Conservation (phyloP, 2,329 filamentous ascomycete species). For the Arthrinium phaeospermum region DNA sequence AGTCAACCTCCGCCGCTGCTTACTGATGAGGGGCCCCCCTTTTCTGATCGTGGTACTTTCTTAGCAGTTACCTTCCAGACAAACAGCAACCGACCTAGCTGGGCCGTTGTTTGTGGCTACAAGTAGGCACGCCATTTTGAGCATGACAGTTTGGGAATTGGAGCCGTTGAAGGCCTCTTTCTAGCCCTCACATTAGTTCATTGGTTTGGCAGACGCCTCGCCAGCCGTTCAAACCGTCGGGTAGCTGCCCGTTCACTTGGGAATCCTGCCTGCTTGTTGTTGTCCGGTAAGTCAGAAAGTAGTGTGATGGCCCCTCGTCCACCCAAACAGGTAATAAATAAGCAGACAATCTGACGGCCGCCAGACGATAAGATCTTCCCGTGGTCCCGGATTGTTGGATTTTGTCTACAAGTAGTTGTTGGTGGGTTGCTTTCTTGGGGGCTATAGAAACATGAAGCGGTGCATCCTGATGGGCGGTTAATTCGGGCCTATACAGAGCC, state of each 20-base stretch:
- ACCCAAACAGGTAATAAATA: not conserved
- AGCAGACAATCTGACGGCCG: conserved; percentile 1
- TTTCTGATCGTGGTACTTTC: not conserved
- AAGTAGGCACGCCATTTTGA: conserved; percentile 6
- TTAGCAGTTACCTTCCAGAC: not conserved
- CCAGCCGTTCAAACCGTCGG: conserved; percentile 7
- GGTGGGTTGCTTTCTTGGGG: not conserved
- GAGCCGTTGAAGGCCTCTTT: conserved; percentile 7
- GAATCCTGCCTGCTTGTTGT: not conserved
- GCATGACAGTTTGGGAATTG: not conserved
- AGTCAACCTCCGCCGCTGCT: conserved; percentile 4
- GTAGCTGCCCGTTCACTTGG: not conserved
- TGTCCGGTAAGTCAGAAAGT: not conserved
- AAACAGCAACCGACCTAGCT: not conserved
- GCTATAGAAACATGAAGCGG: not conserved
- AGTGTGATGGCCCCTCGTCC: not conserved
- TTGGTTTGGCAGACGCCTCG: not conserved
- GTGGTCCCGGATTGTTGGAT: not conserved
- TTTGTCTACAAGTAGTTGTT: not conserved
- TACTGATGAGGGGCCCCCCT: not conserved
- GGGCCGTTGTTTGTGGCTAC: conserved; percentile 10
- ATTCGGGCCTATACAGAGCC: conserved; percentile 3
- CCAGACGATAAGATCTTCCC: conserved; percentile 12
- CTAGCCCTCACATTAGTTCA: conserved; percentile 8
- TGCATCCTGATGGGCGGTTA: not conserved